Conservation (phyloP, 2,329 filamentous ascomycete genomes). For the Emergomyces orientalis region DNA sequence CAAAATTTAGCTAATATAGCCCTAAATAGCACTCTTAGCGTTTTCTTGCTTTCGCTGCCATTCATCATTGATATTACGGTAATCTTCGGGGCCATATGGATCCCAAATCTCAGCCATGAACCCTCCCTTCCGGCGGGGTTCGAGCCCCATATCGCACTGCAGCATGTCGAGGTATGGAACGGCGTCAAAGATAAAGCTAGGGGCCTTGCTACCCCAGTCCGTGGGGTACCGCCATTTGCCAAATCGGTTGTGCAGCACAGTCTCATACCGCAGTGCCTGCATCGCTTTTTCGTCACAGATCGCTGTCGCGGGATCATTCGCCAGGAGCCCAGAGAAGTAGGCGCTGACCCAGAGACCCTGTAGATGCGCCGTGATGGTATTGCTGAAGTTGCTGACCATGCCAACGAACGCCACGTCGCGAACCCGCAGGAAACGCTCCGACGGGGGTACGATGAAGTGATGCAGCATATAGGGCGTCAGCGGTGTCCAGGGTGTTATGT, state of each 20-base stretch:
- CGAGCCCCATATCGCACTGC: slow-evolving; percentile 55
- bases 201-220: slow-evolving; percentile 43
- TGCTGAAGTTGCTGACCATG: slow-evolving; percentile 33
- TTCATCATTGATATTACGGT: slow-evolving; percentile 34
- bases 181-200: slow-evolving; percentile 65
- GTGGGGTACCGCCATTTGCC: slow-evolving; percentile 55
- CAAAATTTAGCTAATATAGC: no score
- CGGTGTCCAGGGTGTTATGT: slow-evolving; percentile 12
- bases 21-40: background rate
- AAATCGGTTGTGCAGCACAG: slow-evolving; percentile 58
- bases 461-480: slow-evolving; percentile 36
- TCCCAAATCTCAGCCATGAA: slow-evolving; percentile 27
- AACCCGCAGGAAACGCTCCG: slow-evolving; percentile 26
- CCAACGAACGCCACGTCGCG: slow-evolving; percentile 44
- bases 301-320: slow-evolving; percentile 13
- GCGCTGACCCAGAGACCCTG: slow-evolving; percentile 56
- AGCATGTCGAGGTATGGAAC: slow-evolving; percentile 65
- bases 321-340: slow-evolving; percentile 49
- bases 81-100: slow-evolving; percentile 34
- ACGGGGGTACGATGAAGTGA: slow-evolving; percentile 39
- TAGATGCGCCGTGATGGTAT: slow-evolving; percentile 29
- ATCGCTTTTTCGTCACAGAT: slow-evolving; percentile 21
- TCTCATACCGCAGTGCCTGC: slow-evolving; percentile 40
- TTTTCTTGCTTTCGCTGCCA: slow-evolving; percentile 20
- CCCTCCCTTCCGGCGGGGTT: slow-evolving; percentile 31